Conservation (phyloP, 108 stramenopile genomes). For the Discostella stelligeroides region DNA sequence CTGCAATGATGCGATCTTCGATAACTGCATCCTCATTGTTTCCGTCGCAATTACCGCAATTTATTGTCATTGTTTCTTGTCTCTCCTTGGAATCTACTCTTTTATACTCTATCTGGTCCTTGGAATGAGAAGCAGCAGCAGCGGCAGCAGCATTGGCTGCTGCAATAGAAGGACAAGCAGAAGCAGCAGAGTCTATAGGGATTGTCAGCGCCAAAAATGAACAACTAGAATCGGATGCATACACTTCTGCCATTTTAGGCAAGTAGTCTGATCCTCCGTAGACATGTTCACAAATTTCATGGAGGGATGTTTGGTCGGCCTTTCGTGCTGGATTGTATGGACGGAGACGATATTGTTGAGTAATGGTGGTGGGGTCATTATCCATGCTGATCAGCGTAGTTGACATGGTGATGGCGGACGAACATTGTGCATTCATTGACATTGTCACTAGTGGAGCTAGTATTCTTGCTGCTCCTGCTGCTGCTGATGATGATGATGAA, state of each 20-base stretch:
- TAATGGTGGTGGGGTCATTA: neutral
- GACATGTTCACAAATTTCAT: conserved; percentile 48
- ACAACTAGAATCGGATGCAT: conserved; percentile 34
- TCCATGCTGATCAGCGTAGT: no score
- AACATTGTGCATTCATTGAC: neutral
- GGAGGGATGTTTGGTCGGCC: conserved; percentile 28
- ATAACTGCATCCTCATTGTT: conserved; percentile 21
- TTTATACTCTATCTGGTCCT: no score
- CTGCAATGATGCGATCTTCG: conserved; percentile 36
- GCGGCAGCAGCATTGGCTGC: no score
- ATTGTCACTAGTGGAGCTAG: no score
- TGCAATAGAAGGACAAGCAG: no score
- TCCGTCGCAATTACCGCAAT: neutral
- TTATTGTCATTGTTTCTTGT: neutral
- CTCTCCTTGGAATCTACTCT: neutral
- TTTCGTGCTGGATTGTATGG: conserved; percentile 35
- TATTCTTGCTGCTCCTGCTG: no score
- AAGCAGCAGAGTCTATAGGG: no score
- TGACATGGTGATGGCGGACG: neutral
- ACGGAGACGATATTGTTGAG: conserved; percentile 19
- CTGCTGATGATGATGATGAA: no score
- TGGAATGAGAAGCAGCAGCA: no score
- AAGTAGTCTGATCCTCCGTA: conserved; percentile 41
- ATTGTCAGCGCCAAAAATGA: conserved; percentile 37
- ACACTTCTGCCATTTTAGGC: conserved; percentile 37